Evolutionary conservation across 2,329 filamentous ascomycete species (phyloP), one percentile per base, ranked within the genome.

Genomic region (Metarhizium brunneum): DNA sequence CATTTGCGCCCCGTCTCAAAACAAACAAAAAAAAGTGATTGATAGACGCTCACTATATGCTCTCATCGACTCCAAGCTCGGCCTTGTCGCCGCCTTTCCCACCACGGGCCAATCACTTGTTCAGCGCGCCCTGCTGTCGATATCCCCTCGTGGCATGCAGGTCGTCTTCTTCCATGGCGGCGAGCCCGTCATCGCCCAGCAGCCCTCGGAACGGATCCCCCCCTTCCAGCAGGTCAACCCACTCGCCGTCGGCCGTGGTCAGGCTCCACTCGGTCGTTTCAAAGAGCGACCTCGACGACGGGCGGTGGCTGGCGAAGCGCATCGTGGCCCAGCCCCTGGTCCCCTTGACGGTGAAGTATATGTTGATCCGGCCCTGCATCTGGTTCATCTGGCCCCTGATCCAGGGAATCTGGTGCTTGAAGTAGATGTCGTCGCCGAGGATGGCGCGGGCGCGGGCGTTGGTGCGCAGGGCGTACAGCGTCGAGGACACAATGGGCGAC

Each of bases 211-310:
- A 91, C 47, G 89, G 88, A 76, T 94, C 78, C 57, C 73, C 76
- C 4, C 80, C 83, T 62, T 88, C 84, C 59, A 96, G 77, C 69
- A 99, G 72, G 66, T 95, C 86, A 61, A 96, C 72, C 68, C 72
- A 76, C 47, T 61, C 62, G 45, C 80, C 80, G 61, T 86, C 82
- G 53, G 76, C 76, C 59, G 82, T 84, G 68, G 86, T 83, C 64
- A 99, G 74, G 67, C 86, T 94, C 92, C 92, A 99, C 76, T 92
- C 88, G 56, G 86, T 82, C 40, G 94, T 99, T 74, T 90, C 85
- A 71, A 96, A 97, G 76, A 82, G 72, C 42, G 76, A 77, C 63
- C 81, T 80, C 56, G 76, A 62, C 7, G 71, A 73, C 62, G 81
- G 84, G 66, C 94, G 81, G 68, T 81, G 77, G 75, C 89, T 94